Percentiles rank a stretch among this genome's conserved stretches.
Conservation (phyloP, 768 basidiomycete genomes). For the Tremella mesenterica region DNA sequence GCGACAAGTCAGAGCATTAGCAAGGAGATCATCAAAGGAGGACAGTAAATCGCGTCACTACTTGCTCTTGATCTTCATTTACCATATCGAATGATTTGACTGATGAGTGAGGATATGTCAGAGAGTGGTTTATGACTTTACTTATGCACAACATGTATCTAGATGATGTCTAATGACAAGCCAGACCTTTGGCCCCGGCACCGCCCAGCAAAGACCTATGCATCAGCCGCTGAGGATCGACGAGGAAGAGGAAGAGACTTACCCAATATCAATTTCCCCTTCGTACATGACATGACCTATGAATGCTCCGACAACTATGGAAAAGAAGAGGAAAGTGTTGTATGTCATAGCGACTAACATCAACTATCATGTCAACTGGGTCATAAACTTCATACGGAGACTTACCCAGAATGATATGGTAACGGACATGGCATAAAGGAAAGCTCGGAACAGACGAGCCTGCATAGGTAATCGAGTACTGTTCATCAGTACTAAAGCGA, state of each 20-base stretch:
- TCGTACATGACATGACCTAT: constrained; percentile 74
- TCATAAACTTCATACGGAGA: not conserved
- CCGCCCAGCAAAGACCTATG: constrained; percentile 49
- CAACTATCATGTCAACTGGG: constrained; percentile 11
- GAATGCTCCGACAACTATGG: constrained; percentile 73
- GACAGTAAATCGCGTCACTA: too few relatives aligned
- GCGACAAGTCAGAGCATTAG: too few relatives aligned
- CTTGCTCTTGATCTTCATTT: too few relatives aligned
- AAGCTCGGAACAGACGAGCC: constrained; percentile 24
- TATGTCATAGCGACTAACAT: constrained; percentile 98
- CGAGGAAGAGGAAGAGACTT: constrained; percentile 4
- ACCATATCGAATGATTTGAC: too few relatives aligned
- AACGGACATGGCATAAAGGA: constrained; percentile 64
- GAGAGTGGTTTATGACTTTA: too few relatives aligned
- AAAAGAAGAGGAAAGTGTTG: constrained; percentile 78
- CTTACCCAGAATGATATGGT: constrained; percentile 48
- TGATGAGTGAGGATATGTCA: too few relatives aligned
- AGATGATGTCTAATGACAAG: constrained; percentile 56
- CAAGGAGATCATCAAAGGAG: too few relatives aligned
- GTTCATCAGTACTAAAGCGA: constrained; percentile 1
- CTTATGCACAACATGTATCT: constrained; percentile 1
- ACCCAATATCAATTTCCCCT: constrained; percentile 56
- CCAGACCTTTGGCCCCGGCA: constrained; percentile 56
- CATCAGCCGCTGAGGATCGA: not conserved
- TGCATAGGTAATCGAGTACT: constrained; percentile 11